phyloP scores from a whole-genome alignment of 2,329 filamentous ascomycete species.

The Cladobotryum mycophilum region DNA sequence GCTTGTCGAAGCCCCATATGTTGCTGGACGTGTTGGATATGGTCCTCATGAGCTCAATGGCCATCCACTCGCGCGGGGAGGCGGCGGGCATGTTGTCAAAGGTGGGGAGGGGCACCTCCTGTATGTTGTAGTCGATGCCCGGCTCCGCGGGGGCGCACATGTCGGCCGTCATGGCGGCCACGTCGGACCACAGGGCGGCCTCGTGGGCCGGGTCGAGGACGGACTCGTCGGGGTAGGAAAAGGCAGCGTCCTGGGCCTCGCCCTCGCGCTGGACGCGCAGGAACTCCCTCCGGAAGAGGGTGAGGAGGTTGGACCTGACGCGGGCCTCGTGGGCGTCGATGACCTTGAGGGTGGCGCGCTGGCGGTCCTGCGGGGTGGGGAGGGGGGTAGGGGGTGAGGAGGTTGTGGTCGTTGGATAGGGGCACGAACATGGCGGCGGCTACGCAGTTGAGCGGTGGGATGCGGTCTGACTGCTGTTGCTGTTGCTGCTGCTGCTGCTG shows the following conservation, averaged over 20 bases:
- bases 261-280: slow-evolving; percentile 23
- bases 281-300: slow-evolving; percentile 25
- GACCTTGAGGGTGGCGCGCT: slow-evolving; percentile 17
- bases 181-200: slow-evolving; percentile 3
- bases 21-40: slow-evolving; percentile 15
- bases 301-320: slow-evolving; percentile 26
- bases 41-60: slow-evolving; percentile 17
- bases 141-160: slow-evolving; percentile 23
- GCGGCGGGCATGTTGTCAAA: slow-evolving; percentile 5
- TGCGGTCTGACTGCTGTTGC: neutral
- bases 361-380: slow-evolving; percentile 11
- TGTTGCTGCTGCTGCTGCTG: neutral
- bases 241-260: neutral
- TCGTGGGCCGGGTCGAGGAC: neutral
- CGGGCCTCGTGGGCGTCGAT: slow-evolving; percentile 21
- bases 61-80: slow-evolving; percentile 19
- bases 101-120: slow-evolving; percentile 13
- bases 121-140: slow-evolving; percentile 9
- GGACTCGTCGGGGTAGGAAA: neutral
- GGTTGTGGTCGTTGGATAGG: slow-evolving; percentile 19
- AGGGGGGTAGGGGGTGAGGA: slow-evolving; percentile 16
- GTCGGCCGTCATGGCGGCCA: slow-evolving; percentile 23
- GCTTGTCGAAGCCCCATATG: slow-evolving; percentile 20
- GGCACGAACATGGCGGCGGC: slow-evolving; percentile 30
- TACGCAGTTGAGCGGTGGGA: slow-evolving; percentile 18